These are phyloP conservation scores for Orbilia brochopaga DNA, from an alignment of 2,329 filamentous ascomycete species.

Conservation along the genomic window DNA sequence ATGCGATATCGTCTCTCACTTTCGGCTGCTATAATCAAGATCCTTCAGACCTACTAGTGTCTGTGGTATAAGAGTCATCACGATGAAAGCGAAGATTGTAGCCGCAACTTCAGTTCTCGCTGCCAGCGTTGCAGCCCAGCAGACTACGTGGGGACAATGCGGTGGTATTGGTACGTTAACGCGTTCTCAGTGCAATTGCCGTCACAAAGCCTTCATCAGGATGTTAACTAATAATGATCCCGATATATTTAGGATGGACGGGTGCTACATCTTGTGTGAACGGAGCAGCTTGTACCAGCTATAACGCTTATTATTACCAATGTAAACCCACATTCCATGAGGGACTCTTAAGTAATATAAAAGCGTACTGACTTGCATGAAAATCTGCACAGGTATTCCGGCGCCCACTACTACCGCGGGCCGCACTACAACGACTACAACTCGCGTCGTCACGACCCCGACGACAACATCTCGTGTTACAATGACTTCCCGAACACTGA, in stretches of 20 bases:
- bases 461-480: neutral
- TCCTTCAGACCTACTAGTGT: too few species aligned
- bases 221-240: neutral
- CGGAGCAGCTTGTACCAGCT: constrained; percentile 47
- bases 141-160: constrained; percentile 50
- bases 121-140: constrained; percentile 44
- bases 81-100: constrained; percentile 46
- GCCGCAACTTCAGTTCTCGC: constrained; percentile 38
- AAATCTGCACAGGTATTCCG: constrained; percentile 44
- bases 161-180: constrained; percentile 49
- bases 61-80: too few species aligned
- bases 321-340: constrained; percentile 8
- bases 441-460: neutral
- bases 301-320: constrained; percentile 50
- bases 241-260: constrained; percentile 26
- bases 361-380: constrained; percentile 24
- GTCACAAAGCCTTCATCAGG: too few species aligned
- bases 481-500: neutral
- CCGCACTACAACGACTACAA: neutral
- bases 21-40: too few species aligned
- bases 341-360: constrained; percentile 5
- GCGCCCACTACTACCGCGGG: constrained; percentile 40
- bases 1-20: neutral
- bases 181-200: too few species aligned
- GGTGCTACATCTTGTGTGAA: constrained; percentile 46